Base-by-base conservation (phyloP, 2,329 filamentous ascomycete genomes). In the Cryphonectria naterciae region DNA sequence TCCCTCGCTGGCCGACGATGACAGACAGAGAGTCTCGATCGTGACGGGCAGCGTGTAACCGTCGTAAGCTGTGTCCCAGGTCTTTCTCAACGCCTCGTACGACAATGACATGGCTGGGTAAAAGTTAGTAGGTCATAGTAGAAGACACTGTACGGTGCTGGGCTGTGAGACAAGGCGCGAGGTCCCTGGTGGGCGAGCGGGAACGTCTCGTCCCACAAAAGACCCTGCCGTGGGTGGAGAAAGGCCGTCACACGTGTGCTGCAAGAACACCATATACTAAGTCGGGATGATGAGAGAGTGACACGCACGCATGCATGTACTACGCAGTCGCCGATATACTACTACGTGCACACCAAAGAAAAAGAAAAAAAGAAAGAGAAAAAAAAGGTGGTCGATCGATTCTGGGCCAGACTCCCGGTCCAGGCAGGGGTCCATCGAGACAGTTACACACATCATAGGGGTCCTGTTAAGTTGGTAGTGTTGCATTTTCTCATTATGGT, bases 41-140 rank as follows among this genome's bases (percentile, higher is more conserved):
- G 41, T 17, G 32, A 43, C 41, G 28, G 63, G 63, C 46, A 54
- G 46, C 8, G 22, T 37, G 63, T n/a, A 22, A 10, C 28, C 43
- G 32, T 35, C 19, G 28, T 37, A 37, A 37, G 52, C 64, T 54
- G 46, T 28, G 46, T 65, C 28, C 28, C 64, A 37, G 28, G 41
- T 65, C 46, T 65, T 46, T 65, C 46, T 65, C 28, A 39, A 58
- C 25, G 43, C 25, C 46, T 67, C 68, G 63, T 70, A 67, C 49
- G 70, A 69, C 63, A 62, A 72, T 70, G 70, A 72, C 67, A 71
- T 64, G 46, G 43, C 35, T 61, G n/a, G n/a, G n/a, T 56, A 56
- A 17, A 32, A 28, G 11, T 28, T 28, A 25, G 22, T 49, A 10
- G 46, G 46, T n/a, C 10, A 41, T 1, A 39, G 37, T 39, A 39